phyloP scores from a whole-genome alignment of 2,329 filamentous ascomycete genomes.

The Cordyceps tenuipes region DNA sequence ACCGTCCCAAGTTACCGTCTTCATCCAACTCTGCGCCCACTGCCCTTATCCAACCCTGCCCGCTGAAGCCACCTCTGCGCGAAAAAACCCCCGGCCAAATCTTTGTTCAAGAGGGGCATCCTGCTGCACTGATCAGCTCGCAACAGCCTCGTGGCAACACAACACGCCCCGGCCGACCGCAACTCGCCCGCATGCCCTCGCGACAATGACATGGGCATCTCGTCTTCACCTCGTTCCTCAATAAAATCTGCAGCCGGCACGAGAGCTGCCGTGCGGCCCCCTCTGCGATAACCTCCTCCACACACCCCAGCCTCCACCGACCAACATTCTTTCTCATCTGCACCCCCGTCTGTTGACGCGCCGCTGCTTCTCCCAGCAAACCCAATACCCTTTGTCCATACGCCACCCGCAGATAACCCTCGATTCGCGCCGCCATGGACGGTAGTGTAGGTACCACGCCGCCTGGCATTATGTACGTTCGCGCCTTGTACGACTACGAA shows the following conservation, averaged over 20 bases:
- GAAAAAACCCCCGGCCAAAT: conserved; percentile 5
- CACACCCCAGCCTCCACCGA: neutral
- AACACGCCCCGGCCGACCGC: neutral
- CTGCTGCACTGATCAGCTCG: neutral
- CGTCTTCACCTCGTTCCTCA: neutral
- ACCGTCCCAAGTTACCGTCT: neutral
- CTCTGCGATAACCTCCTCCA: neutral
- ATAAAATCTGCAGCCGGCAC: conserved; percentile 9
- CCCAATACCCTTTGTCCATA: neutral
- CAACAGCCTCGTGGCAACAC: neutral
- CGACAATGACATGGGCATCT: conserved; percentile 11
- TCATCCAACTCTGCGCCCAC: neutral
- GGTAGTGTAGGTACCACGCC: conserved; percentile 51
- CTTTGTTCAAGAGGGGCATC: conserved; percentile 6
- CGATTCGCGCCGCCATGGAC: conserved; percentile 40
- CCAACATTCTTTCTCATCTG: conserved; percentile 6
- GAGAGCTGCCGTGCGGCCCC: conserved; percentile 10
- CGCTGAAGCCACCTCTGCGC: conserved; percentile 3
- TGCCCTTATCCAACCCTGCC: neutral
- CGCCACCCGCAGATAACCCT: conserved; percentile 3
- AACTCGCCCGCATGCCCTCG: conserved; percentile 2
- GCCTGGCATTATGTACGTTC: conserved; percentile 74
- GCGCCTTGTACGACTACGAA: conserved; percentile 95
- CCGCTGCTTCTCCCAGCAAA: neutral
- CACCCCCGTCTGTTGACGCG: conserved; percentile 14